Evolutionary conservation across 306 rosid species (phyloP).

Genomic region (Acacia melanoxylon): DNA sequence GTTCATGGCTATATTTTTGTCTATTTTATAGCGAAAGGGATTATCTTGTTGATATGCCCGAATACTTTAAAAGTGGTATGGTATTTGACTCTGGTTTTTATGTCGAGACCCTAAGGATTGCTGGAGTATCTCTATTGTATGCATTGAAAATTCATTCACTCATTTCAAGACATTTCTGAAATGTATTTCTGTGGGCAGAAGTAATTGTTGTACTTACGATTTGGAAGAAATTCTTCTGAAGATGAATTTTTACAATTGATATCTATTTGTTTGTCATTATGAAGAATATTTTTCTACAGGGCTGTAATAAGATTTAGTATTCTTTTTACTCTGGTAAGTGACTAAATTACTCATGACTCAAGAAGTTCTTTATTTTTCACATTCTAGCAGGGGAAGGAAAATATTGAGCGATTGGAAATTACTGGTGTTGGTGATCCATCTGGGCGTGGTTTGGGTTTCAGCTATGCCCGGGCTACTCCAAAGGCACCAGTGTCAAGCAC

Average conservation of each 20-base stretch:
- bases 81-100: not conserved
- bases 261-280: not conserved
- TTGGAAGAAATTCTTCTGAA: not conserved
- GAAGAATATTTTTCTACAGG: not conserved
- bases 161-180: slow-evolving; percentile 3
- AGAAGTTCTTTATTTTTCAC: not conserved
- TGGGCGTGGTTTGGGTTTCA: slow-evolving; percentile 93
- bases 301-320: not conserved
- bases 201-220: not conserved
- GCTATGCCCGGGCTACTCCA: slow-evolving; percentile 84
- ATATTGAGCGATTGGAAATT: slow-evolving; percentile 88
- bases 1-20: slow-evolving; percentile 13
- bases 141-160: slow-evolving; percentile 2
- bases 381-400: slow-evolving; percentile 77
- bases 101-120: not conserved
- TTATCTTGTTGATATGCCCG: not conserved
- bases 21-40: not conserved
- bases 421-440: slow-evolving; percentile 99
- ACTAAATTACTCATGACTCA: slow-evolving; percentile 14
- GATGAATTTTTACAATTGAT: not conserved
- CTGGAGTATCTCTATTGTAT: not conserved
- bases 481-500: slow-evolving; percentile 87
- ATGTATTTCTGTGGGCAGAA: slow-evolving; percentile 7
- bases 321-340: slow-evolving; percentile 20
- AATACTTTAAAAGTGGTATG: not conserved